Percentiles rank a stretch among this genome's conserved stretches.
Conservation (phyloP, 345 rosid genomes). For the rapeseed (Brassica napus) region DNA sequence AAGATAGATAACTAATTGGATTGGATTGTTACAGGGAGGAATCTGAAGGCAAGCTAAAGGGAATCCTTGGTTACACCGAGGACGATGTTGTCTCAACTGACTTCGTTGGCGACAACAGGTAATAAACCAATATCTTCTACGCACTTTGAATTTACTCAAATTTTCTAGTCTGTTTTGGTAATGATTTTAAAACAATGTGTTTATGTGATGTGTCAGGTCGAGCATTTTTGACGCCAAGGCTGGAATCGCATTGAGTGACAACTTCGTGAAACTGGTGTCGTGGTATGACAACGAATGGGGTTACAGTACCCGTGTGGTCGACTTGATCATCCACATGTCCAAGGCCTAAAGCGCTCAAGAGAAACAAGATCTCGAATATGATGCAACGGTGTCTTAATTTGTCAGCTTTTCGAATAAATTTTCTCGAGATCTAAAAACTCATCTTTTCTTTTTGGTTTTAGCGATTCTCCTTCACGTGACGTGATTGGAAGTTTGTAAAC, state of each 20-base stretch:
- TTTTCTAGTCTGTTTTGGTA: neutral
- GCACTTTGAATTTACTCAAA: neutral
- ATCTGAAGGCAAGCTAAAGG: slow-evolving; percentile 72
- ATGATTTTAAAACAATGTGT: neutral
- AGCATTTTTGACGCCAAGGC: slow-evolving; percentile 90
- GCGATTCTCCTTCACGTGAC: slow-evolving; percentile 20
- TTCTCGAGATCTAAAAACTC: neutral
- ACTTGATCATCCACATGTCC: slow-evolving; percentile 56
- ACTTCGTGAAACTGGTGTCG: slow-evolving; percentile 58
- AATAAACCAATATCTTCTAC: neutral
- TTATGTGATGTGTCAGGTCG: slow-evolving; percentile 45
- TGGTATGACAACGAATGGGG: slow-evolving; percentile 92
- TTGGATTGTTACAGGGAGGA: slow-evolving; percentile 53
- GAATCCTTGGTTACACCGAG: slow-evolving; percentile 73
- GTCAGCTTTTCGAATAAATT: slow-evolving; percentile 17
- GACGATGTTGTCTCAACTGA: slow-evolving; percentile 79
- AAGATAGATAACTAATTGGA: neutral
- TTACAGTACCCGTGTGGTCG: slow-evolving; percentile 77
- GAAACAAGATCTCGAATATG: neutral
- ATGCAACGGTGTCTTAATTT: neutral
- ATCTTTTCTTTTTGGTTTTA: neutral
- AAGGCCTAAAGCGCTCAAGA: slow-evolving; percentile 11
- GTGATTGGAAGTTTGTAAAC: slow-evolving; percentile 30
- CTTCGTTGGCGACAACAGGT: slow-evolving; percentile 83
- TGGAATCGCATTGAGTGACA: slow-evolving; percentile 68